Percentiles rank a stretch among this genome's conserved stretches.
Evolutionary conservation across 805 yeast genomes (phyloP).

Genomic region (Hanseniaspora hatyaiensis): DNA sequence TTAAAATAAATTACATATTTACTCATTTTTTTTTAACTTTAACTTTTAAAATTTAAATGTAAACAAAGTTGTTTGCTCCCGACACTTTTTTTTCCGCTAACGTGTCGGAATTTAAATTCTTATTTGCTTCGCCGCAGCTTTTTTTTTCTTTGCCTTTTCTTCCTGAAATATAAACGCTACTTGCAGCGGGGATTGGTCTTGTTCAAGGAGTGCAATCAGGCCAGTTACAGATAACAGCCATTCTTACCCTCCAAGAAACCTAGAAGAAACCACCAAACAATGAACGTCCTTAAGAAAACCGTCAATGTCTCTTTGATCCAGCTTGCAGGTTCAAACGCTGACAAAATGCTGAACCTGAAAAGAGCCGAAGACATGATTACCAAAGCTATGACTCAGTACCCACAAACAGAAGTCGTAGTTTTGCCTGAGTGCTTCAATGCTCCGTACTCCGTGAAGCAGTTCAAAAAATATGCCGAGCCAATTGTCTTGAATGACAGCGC

Average conservation of each 20-base stretch:
- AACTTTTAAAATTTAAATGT: too few relatives aligned
- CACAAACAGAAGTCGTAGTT: conserved; percentile 62
- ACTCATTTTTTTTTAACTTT: too few relatives aligned
- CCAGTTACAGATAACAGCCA: too few relatives aligned
- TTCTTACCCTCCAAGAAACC: not conserved
- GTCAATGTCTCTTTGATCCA: conserved; percentile 78
- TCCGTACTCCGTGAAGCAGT: conserved; percentile 80
- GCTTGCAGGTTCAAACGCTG: conserved; percentile 55
- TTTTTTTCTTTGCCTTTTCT: too few relatives aligned
- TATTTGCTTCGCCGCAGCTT: too few relatives aligned
- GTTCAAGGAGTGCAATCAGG: too few relatives aligned
- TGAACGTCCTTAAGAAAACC: conserved; percentile 32
- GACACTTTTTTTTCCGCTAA: too few relatives aligned
- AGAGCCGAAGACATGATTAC: conserved; percentile 54
- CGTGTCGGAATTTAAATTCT: too few relatives aligned
- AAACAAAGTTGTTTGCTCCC: too few relatives aligned
- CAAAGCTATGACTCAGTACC: conserved; percentile 47
- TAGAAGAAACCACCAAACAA: not conserved
- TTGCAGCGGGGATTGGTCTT: too few relatives aligned
- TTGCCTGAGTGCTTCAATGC: conserved; percentile 95
- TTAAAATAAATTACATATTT: too few relatives aligned
- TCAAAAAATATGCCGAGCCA: conserved; percentile 76
- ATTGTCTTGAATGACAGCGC: conserved; percentile 58
- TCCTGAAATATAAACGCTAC: too few relatives aligned
- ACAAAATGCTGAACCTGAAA: conserved; percentile 63